Base-by-base conservation (phyloP, 2,329 filamentous ascomycete genomes). In the Scopulariopsis brevicaulis region DNA sequence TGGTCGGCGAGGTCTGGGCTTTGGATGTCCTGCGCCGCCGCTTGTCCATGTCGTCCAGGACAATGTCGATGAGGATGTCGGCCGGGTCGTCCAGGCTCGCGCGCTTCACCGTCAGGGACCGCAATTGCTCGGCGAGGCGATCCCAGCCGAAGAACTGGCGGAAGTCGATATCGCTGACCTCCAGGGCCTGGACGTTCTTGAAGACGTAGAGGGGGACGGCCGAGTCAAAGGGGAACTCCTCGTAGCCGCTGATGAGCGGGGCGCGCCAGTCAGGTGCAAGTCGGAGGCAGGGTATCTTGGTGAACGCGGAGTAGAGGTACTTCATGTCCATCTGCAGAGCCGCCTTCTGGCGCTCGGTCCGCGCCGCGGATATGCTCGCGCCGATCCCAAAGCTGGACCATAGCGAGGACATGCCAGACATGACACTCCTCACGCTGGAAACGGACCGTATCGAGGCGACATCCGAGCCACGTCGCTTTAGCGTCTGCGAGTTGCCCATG, bases 81-180 rank as follows among this genome's bases (percentile, higher is more conserved):
- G 87, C 86, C 3, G 90, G 90, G 67, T 99, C 92, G 62, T 96
- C 91, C 52, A 99, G 79, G 62, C 86, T 85, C 58, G 89, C 93
- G 64, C 91, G 85, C 73, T 91, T 96, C 63, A 99, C 77, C 2
- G 89, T 94, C 62, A 99, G 77, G 61, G 90, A 95, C 60, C 91
- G 86, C 62, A 99, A 76, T 70, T 96, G 92, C 68, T 99, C 94
- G 10, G 94, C 89, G 58, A 97, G 74, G 59, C 89, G 85, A 69
- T 99, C 93, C 94, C 94, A 99, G 59, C 94, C 94, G 72, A 91
- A 96, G 73, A 97, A 96, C 65, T 96, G 92, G 61, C 94, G 85
- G 69, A 96, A 96, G 71, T 99, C 94, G 68, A 97, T 87, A 73
- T 95, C 92, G 73, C 87, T 92, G 57, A 99, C 89, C 71, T 99